Conservation (phyloP, 345 rosid genomes). For the sweet orange (Citrus sinensis) region DVS_A1.0 CM039162.1:23382501-23383000, state of each 20-base stretch:
- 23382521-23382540: constrained; percentile 45
- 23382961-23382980: background rate
- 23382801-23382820: background rate
- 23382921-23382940: constrained; percentile 55
- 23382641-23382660: constrained; percentile 85
- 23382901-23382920: constrained; percentile 60
- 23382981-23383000: constrained; percentile 6
- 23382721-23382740: constrained; percentile 67
- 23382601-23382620: background rate
- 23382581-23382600: background rate
- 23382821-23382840: background rate
- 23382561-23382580: background rate
- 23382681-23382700: constrained; percentile 61
- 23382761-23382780: background rate
- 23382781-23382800: background rate
- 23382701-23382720: constrained; percentile 45
- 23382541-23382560: background rate
- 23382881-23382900: constrained; percentile 51
- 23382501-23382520: constrained; percentile 33
- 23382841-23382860: constrained; percentile 78
- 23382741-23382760: constrained; percentile 48
- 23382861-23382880: constrained; percentile 65
- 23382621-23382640: constrained; percentile 24
- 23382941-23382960: constrained; percentile 28
- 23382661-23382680: constrained; percentile 75